Evolutionary conservation across 2,329 filamentous ascomycete species (phyloP).

Genomic region (Pseudogymnoascus sp.): DNA sequence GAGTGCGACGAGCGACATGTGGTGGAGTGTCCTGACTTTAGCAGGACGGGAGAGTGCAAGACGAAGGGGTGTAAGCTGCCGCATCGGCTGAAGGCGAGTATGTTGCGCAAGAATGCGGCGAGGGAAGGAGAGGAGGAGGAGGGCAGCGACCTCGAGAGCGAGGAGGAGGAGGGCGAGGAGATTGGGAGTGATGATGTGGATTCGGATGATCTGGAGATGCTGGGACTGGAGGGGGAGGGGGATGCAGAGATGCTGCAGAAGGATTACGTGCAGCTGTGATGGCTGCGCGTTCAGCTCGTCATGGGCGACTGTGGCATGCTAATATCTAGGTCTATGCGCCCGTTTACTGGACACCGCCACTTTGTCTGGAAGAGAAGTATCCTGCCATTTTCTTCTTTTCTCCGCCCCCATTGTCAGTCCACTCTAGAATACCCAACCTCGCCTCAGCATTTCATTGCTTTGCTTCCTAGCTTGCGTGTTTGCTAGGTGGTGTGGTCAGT

Average conservation of each 20-base stretch:
- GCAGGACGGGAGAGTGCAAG: conserved; percentile 80
- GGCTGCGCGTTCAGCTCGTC: conserved; percentile 8
- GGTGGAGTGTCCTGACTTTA: conserved; percentile 90
- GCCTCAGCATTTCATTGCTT: neutral
- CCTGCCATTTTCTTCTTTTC: neutral
- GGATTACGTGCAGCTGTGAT: conserved; percentile 50
- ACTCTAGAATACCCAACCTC: neutral
- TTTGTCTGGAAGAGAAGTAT: conserved; percentile 2
- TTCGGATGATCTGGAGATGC: conserved; percentile 64
- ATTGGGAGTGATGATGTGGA: conserved; percentile 72
- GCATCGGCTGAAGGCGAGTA: conserved; percentile 81
- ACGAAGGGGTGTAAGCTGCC: conserved; percentile 74
- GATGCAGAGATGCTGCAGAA: conserved; percentile 50
- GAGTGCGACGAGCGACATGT: conserved; percentile 77
- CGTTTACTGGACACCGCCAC: neutral
- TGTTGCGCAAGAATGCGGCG: conserved; percentile 57
- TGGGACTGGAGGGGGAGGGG: conserved; percentile 43
- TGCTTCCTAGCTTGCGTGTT: neutral
- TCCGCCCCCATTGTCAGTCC: neutral
- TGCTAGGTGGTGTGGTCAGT: neutral
- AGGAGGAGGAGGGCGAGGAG: conserved; percentile 57
- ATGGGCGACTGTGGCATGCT: neutral
- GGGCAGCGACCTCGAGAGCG: conserved; percentile 67
- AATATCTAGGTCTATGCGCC: neutral
- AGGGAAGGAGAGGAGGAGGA: conserved; percentile 35